phyloP scores from a whole-genome alignment of 441 rosid species.

The Syzygium syzygioides region DNA sequence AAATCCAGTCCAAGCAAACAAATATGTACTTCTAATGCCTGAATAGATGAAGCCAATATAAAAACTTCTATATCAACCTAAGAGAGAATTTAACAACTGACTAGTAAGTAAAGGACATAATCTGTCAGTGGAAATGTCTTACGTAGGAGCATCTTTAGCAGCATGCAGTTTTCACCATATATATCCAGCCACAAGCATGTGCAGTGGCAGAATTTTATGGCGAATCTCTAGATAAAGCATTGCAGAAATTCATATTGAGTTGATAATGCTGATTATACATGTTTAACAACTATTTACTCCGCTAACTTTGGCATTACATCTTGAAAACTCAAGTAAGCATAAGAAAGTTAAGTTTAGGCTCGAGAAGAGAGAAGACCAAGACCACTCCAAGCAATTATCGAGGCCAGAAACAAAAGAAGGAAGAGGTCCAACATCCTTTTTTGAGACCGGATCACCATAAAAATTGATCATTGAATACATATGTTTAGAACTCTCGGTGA shows the following conservation, averaged over 20 bases:
- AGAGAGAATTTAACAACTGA: neutral
- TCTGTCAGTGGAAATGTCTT: neutral
- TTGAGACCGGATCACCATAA: neutral
- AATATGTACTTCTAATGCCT: neutral
- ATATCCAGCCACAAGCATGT: neutral
- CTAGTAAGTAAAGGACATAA: neutral
- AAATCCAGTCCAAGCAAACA: neutral
- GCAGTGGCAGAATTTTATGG: neutral
- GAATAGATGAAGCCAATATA: neutral
- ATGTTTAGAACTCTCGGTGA: neutral
- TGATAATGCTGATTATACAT: neutral
- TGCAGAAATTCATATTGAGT: neutral
- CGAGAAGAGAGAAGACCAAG: neutral
- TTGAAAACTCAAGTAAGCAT: neutral
- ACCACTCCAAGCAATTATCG: neutral
- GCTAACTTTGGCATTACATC: neutral
- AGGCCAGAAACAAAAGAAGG: neutral
- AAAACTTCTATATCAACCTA: neutral
- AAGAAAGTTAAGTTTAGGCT: neutral
- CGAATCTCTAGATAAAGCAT: neutral
- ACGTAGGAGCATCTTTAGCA: neutral
- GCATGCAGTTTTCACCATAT: neutral
- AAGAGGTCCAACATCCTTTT: neutral
- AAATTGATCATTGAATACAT: neutral
- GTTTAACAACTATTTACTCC: neutral